A percentile compares a stretch with the other conserved stretches of the same genome.
Evolutionary conservation across 805 yeast species (phyloP).

Genomic region (Tetrapisispora pingtungensis): DNA sequence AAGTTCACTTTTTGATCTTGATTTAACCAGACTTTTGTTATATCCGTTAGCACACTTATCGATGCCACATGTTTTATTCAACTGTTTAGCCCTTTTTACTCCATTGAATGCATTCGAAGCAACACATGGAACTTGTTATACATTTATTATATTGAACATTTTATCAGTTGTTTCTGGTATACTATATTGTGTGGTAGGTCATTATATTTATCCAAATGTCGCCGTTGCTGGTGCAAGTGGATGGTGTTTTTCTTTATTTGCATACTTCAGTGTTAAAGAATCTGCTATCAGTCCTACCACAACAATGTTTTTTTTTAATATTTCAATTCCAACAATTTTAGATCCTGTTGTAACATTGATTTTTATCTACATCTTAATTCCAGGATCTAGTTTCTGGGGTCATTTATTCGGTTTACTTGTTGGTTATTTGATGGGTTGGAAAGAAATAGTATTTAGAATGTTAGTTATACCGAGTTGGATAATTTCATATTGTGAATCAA

Average conservation of each 20-base stretch:
- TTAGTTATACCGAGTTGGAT: constrained; percentile 57
- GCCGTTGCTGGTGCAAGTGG: constrained; percentile 63
- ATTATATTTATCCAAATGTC: constrained; percentile 39
- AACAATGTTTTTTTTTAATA: constrained; percentile 30
- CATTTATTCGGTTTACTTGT: constrained; percentile 57
- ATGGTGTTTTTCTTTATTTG: constrained; percentile 58
- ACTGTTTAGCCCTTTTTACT: constrained; percentile 45
- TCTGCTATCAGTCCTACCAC: constrained; percentile 34
- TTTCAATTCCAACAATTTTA: constrained; percentile 47
- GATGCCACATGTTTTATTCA: constrained; percentile 50
- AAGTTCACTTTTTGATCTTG: constrained; percentile 6
- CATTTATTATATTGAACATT: constrained; percentile 69
- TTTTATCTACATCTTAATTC: constrained; percentile 42
- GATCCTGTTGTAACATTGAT: constrained; percentile 48
- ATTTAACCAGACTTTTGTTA: constrained; percentile 34
- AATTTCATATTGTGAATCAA: constrained; percentile 54
- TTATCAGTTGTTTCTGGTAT: constrained; percentile 62
- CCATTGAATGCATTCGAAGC: constrained; percentile 59
- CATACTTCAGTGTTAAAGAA: constrained; percentile 47
- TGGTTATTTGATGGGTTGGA: constrained; percentile 52
- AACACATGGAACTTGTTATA: constrained; percentile 71
- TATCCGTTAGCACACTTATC: constrained; percentile 65
- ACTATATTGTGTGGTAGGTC: constrained; percentile 41
- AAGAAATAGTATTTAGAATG: constrained; percentile 41
- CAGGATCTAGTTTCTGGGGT: constrained; percentile 63